These are phyloP conservation scores for Pseudogymnoascus sp. DNA, from an alignment of 2,329 filamentous ascomycete genomes.

Conservation along the genomic window DNA sequence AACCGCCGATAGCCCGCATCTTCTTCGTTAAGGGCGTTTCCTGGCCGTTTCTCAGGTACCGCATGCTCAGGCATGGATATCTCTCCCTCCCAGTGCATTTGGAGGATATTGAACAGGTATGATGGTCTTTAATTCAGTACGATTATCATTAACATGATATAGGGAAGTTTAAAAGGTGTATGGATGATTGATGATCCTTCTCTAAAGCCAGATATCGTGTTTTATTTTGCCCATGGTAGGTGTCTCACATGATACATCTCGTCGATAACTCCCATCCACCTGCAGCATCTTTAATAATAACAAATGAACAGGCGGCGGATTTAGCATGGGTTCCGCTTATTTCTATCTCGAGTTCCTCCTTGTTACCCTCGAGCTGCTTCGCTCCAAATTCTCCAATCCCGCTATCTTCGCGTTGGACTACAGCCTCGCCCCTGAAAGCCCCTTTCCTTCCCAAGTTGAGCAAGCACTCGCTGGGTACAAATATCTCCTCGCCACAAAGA, in stretches of 20 bases:
- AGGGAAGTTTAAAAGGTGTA: constrained; percentile 50
- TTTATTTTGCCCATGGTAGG: constrained; percentile 73
- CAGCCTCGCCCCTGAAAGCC: constrained; percentile 64
- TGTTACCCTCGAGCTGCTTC: constrained; percentile 59
- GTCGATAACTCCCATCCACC: background rate
- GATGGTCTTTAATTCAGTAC: constrained; percentile 17
- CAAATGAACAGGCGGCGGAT: constrained; percentile 57
- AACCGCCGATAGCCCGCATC: constrained; percentile 58
- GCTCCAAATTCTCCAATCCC: constrained; percentile 62
- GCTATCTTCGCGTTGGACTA: constrained; percentile 75
- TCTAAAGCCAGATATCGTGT: constrained; percentile 60
- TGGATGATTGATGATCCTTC: constrained; percentile 58
- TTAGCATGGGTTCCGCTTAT: constrained; percentile 71
- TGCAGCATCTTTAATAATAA: background rate
- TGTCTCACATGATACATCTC: background rate
- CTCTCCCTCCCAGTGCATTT: constrained; percentile 54
- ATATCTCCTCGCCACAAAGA: constrained; percentile 52
- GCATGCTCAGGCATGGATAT: constrained; percentile 65
- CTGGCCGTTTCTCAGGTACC: constrained; percentile 64
- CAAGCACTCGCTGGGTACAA: constrained; percentile 63
- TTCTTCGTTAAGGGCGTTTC: constrained; percentile 71
- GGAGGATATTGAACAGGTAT: constrained; percentile 47
- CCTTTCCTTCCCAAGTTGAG: constrained; percentile 64
- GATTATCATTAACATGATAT: constrained; percentile 15
- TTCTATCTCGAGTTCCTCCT: constrained; percentile 82